Evolutionary conservation across 768 basidiomycete species (phyloP), one percentile per base, ranked within the genome.

Genomic region (Naganishia vishniacii): DNA sequence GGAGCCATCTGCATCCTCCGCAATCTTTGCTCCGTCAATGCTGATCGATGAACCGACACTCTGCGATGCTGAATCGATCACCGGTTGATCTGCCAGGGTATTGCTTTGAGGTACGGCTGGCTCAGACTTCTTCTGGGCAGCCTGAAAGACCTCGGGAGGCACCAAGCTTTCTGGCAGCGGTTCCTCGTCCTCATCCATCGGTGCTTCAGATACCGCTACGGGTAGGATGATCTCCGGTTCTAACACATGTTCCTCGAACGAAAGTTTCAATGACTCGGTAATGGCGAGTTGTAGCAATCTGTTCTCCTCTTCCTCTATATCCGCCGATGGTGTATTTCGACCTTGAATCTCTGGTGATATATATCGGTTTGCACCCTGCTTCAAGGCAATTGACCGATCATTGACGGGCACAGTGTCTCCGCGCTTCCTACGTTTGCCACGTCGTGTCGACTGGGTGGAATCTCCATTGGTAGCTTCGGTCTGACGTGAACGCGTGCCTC

Each of bases 1-100:
- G 13, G 65, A 65, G 4, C 75, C 75, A 7, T 72, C 71, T 42
- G 65, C 28, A 32, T 45, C 61, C 37, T 64, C 26, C 46, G 34
- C 25, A 41, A 40, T 34, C 40, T 31, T 62, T 40, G 37, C 62
- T 12, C 61, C 25, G n/a, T 49, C 28, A 40, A 40, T 40, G 18
- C 20, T 18, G 15, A 4, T 32, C 2, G 49, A 37, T 40, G 37
- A 40, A 40, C 16, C 37, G 37, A 16, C 37, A 40, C 16, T 40
- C 37, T 40, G 9, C 37, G 8, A 8, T 40, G 37, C 37, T 40
- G 37, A 40, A 8, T 40, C 9, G 9, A 8, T 40, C 37, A 40
- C 37, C 16, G 37, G 37, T 40, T 40, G 37, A 40, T 16, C n/a
- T n/a, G n/a, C n/a, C n/a, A n/a, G n/a, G n/a, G n/a, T n/a, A n/a